Percentiles rank a stretch among this genome's conserved stretches.
Conservation (phyloP, 495 filamentous ascomycete species). For the Cercophora sp. region DNA sequence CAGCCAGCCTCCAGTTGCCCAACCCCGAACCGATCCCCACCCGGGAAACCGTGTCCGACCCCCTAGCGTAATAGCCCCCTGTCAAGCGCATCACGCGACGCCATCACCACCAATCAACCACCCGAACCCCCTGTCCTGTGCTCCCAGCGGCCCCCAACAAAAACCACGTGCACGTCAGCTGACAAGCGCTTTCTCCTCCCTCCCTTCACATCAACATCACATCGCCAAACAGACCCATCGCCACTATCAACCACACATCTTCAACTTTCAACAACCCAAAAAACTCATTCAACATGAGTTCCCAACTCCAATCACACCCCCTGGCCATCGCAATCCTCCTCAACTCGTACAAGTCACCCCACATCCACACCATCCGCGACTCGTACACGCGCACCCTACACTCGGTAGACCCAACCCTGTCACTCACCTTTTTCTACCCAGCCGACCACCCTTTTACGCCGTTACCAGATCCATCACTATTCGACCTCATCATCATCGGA, state of each 20-base stretch:
- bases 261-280: not conserved
- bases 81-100: constrained; percentile 7
- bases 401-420: constrained; percentile 25
- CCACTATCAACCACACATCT: not conserved
- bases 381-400: constrained; percentile 39
- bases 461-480: constrained; percentile 41
- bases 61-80: not conserved
- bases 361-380: constrained; percentile 32
- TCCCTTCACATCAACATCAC: not conserved
- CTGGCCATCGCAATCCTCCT: constrained; percentile 42
- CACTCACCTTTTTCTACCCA: constrained; percentile 39
- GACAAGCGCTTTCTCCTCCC: not conserved
- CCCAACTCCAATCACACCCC: not conserved
- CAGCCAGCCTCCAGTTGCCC: no score
- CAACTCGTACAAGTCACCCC: constrained; percentile 41
- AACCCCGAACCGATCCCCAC: no score
- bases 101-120: constrained; percentile 9
- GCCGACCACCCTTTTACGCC: constrained; percentile 30
- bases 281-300: constrained; percentile 14
- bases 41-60: no score
- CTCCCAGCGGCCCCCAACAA: not conserved
- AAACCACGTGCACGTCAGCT: not conserved
- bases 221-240: not conserved
- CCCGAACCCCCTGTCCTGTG: not conserved
- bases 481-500: constrained; percentile 46